A percentile compares a stretch with the other conserved stretches of the same genome.
These are phyloP conservation scores for Paramarasmius palmivorus DNA, from an alignment of 1,284 basidiomycete species.

Conservation along the genomic window DNA sequence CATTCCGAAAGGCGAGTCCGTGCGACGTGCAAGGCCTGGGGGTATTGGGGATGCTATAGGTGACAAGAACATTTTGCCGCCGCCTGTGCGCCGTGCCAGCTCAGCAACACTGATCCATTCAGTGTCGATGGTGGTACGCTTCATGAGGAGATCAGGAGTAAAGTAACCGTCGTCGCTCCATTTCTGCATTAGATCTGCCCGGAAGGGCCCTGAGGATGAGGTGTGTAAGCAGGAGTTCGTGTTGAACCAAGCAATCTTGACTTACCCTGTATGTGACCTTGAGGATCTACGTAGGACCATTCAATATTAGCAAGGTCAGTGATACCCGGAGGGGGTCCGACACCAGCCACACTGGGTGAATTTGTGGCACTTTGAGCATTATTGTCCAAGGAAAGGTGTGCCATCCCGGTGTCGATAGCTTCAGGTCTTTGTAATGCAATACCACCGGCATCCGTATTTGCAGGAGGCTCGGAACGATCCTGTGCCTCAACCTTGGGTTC, in stretches of 20 bases:
- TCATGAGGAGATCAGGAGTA: conserved; percentile 81
- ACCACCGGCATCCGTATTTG: conserved; percentile 12
- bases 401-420: conserved; percentile 16
- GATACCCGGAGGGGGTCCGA: conserved; percentile 45
- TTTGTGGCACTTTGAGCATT: conserved; percentile 13
- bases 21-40: conserved; percentile 53
- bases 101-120: conserved; percentile 68
- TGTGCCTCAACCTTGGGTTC: conserved; percentile 3
- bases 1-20: conserved; percentile 40
- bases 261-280: conserved; percentile 86
- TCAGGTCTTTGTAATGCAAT: conserved; percentile 8
- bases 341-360: conserved; percentile 20
- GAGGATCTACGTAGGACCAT: conserved; percentile 93
- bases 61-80: conserved; percentile 65
- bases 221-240: conserved; percentile 5
- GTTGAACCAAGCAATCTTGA: background rate
- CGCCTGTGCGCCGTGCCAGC: conserved; percentile 49
- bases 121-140: conserved; percentile 65
- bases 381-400: conserved; percentile 18
- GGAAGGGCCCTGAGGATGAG: conserved; percentile 77
- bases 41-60: conserved; percentile 46
- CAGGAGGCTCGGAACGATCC: conserved; percentile 14
- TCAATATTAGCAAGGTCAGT: conserved; percentile 70
- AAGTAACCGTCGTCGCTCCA: conserved; percentile 96
- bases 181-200: conserved; percentile 90